A percentile compares a stretch with the other conserved stretches of the same genome.
Conservation (phyloP, 2,329 filamentous ascomycete genomes). For the Monosporascus sp. region DNA sequence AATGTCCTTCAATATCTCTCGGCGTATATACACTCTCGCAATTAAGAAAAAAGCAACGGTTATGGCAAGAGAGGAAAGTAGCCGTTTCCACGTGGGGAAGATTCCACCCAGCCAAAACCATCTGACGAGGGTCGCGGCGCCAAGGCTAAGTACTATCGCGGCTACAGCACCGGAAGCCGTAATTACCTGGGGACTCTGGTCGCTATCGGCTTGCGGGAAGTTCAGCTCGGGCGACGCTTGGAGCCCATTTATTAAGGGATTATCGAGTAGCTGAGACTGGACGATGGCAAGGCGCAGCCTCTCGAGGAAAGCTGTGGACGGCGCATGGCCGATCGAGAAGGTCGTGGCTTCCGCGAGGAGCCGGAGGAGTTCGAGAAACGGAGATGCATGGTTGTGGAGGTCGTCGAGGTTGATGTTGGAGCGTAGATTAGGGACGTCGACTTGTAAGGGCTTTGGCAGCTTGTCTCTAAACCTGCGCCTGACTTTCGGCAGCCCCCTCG, state of each 20-base stretch:
- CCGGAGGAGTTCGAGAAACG: slow-evolving; percentile 19
- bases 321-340: slow-evolving; percentile 27
- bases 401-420: slow-evolving; percentile 19
- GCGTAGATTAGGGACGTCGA: slow-evolving; percentile 19
- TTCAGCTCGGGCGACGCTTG: slow-evolving; percentile 16
- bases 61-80: slow-evolving; percentile 16
- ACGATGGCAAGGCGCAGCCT: slow-evolving; percentile 28
- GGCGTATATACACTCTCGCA: slow-evolving; percentile 24
- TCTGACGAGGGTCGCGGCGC: slow-evolving; percentile 21
- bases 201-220: slow-evolving; percentile 12
- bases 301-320: slow-evolving; percentile 28
- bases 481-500: slow-evolving; percentile 26
- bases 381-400: slow-evolving; percentile 21
- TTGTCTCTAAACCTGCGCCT: slow-evolving; percentile 25
- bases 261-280: slow-evolving; percentile 28
- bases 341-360: slow-evolving; percentile 25
- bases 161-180: slow-evolving; percentile 25
- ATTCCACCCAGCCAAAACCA: slow-evolving; percentile 24
- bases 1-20: slow-evolving; percentile 25
- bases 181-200: slow-evolving; percentile 21
- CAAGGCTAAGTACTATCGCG: slow-evolving; percentile 24
- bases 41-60: slow-evolving; percentile 14
- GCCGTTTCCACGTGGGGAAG: slow-evolving; percentile 22
- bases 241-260: slow-evolving; percentile 24
- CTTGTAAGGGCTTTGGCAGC: slow-evolving; percentile 19